Conservation (phyloP, 2,329 filamentous ascomycete genomes). For the Beauveria scarabaeidicola region DNA sequence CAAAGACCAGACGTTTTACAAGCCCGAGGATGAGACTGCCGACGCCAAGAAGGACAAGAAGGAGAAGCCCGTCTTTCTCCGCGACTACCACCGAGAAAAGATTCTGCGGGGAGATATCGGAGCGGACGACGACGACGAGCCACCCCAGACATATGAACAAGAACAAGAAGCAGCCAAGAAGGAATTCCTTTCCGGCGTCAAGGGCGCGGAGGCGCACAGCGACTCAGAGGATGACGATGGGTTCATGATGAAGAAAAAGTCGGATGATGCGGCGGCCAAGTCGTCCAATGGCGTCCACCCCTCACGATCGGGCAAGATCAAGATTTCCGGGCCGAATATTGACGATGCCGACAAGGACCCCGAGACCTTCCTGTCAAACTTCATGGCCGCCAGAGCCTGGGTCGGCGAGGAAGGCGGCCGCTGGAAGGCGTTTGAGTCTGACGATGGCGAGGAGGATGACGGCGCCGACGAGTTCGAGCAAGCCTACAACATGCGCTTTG, state of each 20-base stretch:
- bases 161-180: slow-evolving; percentile 80
- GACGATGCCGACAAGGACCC: slow-evolving; percentile 77
- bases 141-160: slow-evolving; percentile 69
- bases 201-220: slow-evolving; percentile 45
- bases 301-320: slow-evolving; percentile 38
- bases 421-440: slow-evolving; percentile 82
- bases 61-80: slow-evolving; percentile 76
- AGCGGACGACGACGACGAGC: slow-evolving; percentile 49
- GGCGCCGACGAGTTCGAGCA: slow-evolving; percentile 84
- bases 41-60: slow-evolving; percentile 43
- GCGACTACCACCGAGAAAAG: slow-evolving; percentile 88
- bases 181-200: slow-evolving; percentile 71
- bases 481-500: slow-evolving; percentile 93
- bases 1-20: slow-evolving; percentile 68
- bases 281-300: slow-evolving; percentile 45
- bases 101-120: slow-evolving; percentile 63
- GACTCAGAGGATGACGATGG: slow-evolving; percentile 50
- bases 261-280: slow-evolving; percentile 23
- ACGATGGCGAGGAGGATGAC: slow-evolving; percentile 73
- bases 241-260: slow-evolving; percentile 64
- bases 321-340: slow-evolving; percentile 54
- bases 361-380: slow-evolving; percentile 89
- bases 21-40: slow-evolving; percentile 45
- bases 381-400: slow-evolving; percentile 89
- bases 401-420: slow-evolving; percentile 56